Base-by-base conservation (phyloP, 305 asterid species). In the Fraxinus dipetala region DNA sequence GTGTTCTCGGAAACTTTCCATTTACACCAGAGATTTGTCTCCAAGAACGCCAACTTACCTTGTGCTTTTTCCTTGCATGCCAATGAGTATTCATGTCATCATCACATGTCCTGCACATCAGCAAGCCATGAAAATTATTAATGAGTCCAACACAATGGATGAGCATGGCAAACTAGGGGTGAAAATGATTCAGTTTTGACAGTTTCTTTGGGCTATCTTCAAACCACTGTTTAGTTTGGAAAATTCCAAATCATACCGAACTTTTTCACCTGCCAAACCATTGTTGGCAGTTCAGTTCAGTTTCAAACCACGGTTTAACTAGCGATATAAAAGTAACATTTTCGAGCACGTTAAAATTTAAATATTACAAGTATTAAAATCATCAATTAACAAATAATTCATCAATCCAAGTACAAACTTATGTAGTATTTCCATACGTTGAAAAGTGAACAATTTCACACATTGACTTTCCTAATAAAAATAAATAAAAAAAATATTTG, bases 41-140 rank as follows among this genome's bases (percentile, higher is more conserved):
- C 45, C 61, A 73, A 51, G 59, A 75, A 85, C 67, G 72, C 38
- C n/a, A 59, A 18, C 85, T 48, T 14, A 85, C 88, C 85, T 85
- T 79, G 24, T 78, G 84, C 54, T 82, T 85, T 72, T 85, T 85
- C 18, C 30, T 76, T 31, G 26, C 75, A 56, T 82, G 85, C 51
- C 31, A 38, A 35, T 22, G 75, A 67, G 79, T 67, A 76, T 76
- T 78, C 81, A 67, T 69, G 79, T 72, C 83, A 79, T 20, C 79
- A 51, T 79, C 84, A 54, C 79, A 31, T 8, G 56, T 22, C 85
- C 88, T 85, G 81, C 82, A 78, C 40, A 61, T 8, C 22, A 69
- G 36, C 75, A 13, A 69, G 38, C 22, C 75, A 28, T 69, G 20
- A 65, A 65, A 65, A 1, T 24, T 65, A 61, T 61, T 3, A 10